Evolutionary conservation across 2,329 filamentous ascomycete genomes (phyloP).

Genomic region (Neofusicoccum sp.): DNA sequence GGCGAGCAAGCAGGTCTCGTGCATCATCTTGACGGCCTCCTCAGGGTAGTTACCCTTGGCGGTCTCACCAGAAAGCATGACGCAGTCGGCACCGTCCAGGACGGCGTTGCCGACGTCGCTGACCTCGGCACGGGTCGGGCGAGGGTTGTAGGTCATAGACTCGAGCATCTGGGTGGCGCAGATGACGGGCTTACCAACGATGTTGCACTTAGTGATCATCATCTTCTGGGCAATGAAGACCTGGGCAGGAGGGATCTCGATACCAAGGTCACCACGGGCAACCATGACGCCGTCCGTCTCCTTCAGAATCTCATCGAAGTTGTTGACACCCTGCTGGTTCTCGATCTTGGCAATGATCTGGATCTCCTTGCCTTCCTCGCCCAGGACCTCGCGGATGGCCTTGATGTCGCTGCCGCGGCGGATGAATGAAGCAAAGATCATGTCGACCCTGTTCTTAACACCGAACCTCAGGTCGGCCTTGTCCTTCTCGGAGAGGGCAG

Average conservation of each 20-base stretch:
- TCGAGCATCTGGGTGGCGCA: constrained; percentile 99
- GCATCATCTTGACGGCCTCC: constrained; percentile 96
- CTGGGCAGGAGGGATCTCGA: constrained; percentile 97
- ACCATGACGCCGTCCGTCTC: constrained; percentile 99
- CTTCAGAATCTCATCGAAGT: constrained; percentile 94
- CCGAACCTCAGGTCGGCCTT: constrained; percentile 91
- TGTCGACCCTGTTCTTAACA: constrained; percentile 98
- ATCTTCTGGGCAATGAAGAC: constrained; percentile 99
- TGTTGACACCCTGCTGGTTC: constrained; percentile 99
- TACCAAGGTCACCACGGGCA: constrained; percentile 95
- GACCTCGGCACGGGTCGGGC: constrained; percentile 96
- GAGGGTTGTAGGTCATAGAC: constrained; percentile 99
- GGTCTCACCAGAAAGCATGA: constrained; percentile 99
- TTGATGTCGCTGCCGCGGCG: constrained; percentile 90
- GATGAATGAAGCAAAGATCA: constrained; percentile 99
- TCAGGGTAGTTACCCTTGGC: constrained; percentile 95
- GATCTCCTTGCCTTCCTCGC: constrained; percentile 89
- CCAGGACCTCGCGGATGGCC: constrained; percentile 88
- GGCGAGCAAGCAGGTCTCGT: constrained; percentile 93
- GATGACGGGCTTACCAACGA: constrained; percentile 97
- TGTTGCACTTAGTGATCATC: constrained; percentile 99
- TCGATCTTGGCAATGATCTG: constrained; percentile 99
- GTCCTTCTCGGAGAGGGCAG: constrained; percentile 97
- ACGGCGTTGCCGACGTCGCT: constrained; percentile 98
- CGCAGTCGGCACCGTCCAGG: constrained; percentile 96